phyloP scores from a whole-genome alignment of 1,284 basidiomycete genomes.

The Melampsora larici-populina region DNA sequence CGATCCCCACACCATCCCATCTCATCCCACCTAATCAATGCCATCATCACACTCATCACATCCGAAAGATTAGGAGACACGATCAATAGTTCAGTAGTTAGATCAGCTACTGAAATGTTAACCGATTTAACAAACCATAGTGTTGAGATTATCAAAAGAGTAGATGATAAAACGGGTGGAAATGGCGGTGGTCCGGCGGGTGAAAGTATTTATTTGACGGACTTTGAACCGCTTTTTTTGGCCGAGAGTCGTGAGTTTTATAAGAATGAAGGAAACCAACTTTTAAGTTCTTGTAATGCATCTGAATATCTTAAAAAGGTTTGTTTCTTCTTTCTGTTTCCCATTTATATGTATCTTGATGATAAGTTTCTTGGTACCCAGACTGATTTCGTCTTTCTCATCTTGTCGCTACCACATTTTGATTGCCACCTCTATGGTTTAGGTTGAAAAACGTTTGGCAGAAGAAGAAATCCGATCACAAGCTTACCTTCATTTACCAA shows the following conservation, averaged over 20 bases:
- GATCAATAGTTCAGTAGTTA: constrained; percentile 86
- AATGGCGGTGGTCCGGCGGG: constrained; percentile 53
- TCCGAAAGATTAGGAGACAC: constrained; percentile 86
- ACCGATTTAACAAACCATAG: constrained; percentile 35
- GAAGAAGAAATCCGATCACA: constrained; percentile 84
- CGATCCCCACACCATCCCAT: constrained; percentile 64
- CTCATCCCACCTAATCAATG: constrained; percentile 73
- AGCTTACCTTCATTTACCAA: constrained; percentile 79
- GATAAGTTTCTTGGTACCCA: background rate
- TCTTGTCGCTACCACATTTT: too few relatives aligned
- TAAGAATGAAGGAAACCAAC: constrained; percentile 66
- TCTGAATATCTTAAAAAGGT: constrained; percentile 77
- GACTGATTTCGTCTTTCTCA: constrained; percentile 11
- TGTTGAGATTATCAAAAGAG: constrained; percentile 29
- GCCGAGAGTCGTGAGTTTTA: constrained; percentile 78
- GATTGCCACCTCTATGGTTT: constrained; percentile 18
- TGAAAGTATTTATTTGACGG: constrained; percentile 72
- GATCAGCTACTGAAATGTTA: constrained; percentile 61
- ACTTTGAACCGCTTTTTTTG: constrained; percentile 80
- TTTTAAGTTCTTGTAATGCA: constrained; percentile 73
- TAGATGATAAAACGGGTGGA: constrained; percentile 24
- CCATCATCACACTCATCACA: constrained; percentile 79
- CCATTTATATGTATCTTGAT: too few relatives aligned
- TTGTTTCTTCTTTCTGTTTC: constrained; percentile 51
- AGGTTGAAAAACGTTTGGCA: constrained; percentile 78